Evolutionary conservation across 768 basidiomycete genomes (phyloP).

Genomic region (Lentinula edodes): DNA sequence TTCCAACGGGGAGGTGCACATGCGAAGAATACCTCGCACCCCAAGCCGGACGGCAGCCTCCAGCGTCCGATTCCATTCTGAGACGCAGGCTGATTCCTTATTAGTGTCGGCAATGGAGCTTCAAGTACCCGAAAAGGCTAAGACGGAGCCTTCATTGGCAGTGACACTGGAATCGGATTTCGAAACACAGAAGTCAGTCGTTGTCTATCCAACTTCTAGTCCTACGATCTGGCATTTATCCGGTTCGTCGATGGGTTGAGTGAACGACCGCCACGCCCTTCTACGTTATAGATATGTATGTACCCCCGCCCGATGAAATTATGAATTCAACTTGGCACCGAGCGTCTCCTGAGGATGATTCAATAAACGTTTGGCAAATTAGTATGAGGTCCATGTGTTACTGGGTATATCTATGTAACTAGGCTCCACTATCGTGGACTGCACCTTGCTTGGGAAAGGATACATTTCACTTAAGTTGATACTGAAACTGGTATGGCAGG

Average conservation of each 20-base stretch:
- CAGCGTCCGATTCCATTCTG: neutral
- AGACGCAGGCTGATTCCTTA: neutral
- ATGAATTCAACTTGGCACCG: too few relatives aligned
- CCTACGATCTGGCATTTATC: neutral
- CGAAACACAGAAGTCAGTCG: neutral
- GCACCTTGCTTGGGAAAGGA: too few relatives aligned
- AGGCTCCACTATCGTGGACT: too few relatives aligned
- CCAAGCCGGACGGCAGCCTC: neutral
- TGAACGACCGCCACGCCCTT: neutral
- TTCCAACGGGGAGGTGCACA: constrained; percentile 3
- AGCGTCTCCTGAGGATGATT: too few relatives aligned
- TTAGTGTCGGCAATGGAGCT: neutral
- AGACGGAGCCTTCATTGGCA: neutral
- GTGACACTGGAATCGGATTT: neutral
- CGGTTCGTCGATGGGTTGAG: neutral
- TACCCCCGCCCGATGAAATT: neutral
- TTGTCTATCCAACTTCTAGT: neutral
- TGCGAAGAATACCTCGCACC: constrained; percentile 3
- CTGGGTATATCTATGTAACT: too few relatives aligned
- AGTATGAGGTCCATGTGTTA: too few relatives aligned
- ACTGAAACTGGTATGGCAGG: too few relatives aligned
- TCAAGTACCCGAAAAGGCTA: neutral
- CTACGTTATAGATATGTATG: neutral
- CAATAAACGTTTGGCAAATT: too few relatives aligned
- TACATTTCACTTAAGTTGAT: too few relatives aligned